A percentile compares a stretch with the other conserved stretches of the same genome.
Evolutionary conservation across 169 alveolate genomes (phyloP).

Genomic region (Plasmodium gaboni): DNA sequence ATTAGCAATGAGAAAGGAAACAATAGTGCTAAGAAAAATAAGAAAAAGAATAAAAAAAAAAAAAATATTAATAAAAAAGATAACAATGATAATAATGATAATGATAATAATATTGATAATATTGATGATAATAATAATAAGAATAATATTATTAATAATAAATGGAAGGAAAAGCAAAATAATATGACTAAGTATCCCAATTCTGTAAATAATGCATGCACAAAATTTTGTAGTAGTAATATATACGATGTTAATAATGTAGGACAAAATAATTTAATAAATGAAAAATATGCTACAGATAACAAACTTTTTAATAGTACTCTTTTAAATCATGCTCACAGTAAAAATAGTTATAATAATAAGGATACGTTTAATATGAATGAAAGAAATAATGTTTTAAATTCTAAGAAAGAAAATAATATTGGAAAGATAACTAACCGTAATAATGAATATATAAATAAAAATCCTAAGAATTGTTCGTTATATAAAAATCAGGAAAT

Average conservation of each 20-base stretch:
- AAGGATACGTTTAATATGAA: background rate
- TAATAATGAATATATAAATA: background rate
- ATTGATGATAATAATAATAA: background rate
- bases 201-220: too few relatives aligned
- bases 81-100: background rate
- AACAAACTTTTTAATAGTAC: slow-evolving; percentile 3
- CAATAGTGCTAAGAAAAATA: background rate
- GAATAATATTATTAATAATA: background rate
- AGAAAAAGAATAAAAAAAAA: background rate
- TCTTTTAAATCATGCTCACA: background rate
- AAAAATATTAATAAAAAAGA: background rate
- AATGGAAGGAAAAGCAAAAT: background rate
- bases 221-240: background rate
- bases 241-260: background rate
- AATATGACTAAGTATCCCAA: background rate
- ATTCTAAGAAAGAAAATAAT: background rate
- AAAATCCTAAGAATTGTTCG: slow-evolving; percentile 5
- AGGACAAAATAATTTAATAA: background rate
- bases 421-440: slow-evolving; percentile 2
- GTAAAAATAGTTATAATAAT: slow-evolving; percentile 1
- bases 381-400: background rate
- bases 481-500: too few relatives aligned
- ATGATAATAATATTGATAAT: background rate
- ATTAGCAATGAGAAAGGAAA: background rate
- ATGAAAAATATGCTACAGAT: background rate